Conservation (phyloP, 2,329 filamentous ascomycete genomes). For the Fusarium newnesense region DNA sequence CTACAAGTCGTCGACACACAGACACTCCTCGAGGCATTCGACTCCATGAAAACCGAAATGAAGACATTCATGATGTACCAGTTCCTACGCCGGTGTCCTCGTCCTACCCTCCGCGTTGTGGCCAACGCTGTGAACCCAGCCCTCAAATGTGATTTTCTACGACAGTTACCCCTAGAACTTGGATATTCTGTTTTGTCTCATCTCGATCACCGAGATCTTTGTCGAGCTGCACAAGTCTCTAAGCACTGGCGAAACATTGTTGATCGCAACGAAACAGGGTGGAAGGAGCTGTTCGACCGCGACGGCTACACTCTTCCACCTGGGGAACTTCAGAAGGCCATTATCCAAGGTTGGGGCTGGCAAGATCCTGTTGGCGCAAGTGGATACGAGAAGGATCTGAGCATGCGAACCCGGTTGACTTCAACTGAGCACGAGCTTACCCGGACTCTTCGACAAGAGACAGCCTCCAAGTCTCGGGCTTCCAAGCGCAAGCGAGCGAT, state of each 20-base stretch:
- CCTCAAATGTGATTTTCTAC: constrained; percentile 92
- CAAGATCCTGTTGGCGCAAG: constrained; percentile 82
- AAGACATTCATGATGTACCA: constrained; percentile 98
- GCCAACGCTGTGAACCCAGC: constrained; percentile 93
- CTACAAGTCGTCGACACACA: constrained; percentile 79
- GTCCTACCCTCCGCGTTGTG: constrained; percentile 88
- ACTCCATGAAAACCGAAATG: constrained; percentile 89
- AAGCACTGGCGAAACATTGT: constrained; percentile 92
- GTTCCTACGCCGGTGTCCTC: constrained; percentile 85
- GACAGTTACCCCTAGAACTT: constrained; percentile 84
- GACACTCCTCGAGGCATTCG: constrained; percentile 87
- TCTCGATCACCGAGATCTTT: constrained; percentile 86
- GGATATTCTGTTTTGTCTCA: constrained; percentile 89
- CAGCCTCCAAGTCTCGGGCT: constrained; percentile 56
- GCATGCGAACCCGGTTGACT: constrained; percentile 63
- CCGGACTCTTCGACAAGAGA: constrained; percentile 54
- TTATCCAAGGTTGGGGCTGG: constrained; percentile 96
- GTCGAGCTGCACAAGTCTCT: constrained; percentile 90
- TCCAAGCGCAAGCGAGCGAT: constrained; percentile 68
- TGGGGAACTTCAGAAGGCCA: constrained; percentile 86
- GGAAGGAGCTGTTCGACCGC: constrained; percentile 89
- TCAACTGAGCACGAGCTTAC: constrained; percentile 65
- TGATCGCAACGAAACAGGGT: constrained; percentile 92
- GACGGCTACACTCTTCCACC: constrained; percentile 83
- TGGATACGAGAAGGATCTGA: constrained; percentile 84